Conservation (phyloP, 2,329 filamentous ascomycete genomes). For the Cladophialophora bantiana region DNA sequence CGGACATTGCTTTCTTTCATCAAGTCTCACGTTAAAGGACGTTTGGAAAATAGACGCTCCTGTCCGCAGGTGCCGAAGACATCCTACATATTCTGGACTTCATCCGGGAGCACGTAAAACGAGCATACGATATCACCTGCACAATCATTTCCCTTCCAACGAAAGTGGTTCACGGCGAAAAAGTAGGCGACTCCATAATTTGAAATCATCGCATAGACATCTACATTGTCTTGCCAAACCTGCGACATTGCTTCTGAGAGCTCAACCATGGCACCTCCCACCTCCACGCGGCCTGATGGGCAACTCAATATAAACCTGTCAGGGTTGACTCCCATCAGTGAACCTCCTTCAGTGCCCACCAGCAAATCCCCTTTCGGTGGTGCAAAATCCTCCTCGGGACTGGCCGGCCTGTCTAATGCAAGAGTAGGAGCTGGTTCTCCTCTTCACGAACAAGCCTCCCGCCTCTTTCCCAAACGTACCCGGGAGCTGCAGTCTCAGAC, state of each 20-base stretch:
- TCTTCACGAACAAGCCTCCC: conserved; percentile 83
- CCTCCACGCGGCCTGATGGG: conserved; percentile 33
- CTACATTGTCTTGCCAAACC: not conserved
- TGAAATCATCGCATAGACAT: not conserved
- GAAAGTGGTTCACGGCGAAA: conserved; percentile 1
- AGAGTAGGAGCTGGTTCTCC: conserved; percentile 93
- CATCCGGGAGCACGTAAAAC: not conserved
- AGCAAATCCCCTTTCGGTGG: conserved; percentile 39
- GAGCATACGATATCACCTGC: conserved; percentile 1
- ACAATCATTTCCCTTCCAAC: not conserved
- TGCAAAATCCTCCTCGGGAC: conserved; percentile 36
- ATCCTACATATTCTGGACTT: not conserved
- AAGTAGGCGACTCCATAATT: conserved; percentile 9
- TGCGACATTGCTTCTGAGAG: conserved; percentile 8
- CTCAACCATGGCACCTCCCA: conserved; percentile 35
- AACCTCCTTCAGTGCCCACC: conserved; percentile 31
- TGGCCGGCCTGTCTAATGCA: conserved; percentile 59
- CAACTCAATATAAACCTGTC: conserved; percentile 40
- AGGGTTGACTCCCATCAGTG: conserved; percentile 33
- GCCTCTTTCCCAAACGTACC: conserved; percentile 93
- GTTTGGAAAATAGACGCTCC: not conserved
- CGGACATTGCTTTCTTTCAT: not conserved
- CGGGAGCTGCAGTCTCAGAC: conserved; percentile 97
- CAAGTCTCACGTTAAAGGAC: not conserved
- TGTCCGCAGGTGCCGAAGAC: conserved; percentile 2